A percentile compares a stretch with the other conserved stretches of the same genome.
Conservation (phyloP, 2,329 filamentous ascomycete species). For the Cytospora paraplurivora region DNA sequence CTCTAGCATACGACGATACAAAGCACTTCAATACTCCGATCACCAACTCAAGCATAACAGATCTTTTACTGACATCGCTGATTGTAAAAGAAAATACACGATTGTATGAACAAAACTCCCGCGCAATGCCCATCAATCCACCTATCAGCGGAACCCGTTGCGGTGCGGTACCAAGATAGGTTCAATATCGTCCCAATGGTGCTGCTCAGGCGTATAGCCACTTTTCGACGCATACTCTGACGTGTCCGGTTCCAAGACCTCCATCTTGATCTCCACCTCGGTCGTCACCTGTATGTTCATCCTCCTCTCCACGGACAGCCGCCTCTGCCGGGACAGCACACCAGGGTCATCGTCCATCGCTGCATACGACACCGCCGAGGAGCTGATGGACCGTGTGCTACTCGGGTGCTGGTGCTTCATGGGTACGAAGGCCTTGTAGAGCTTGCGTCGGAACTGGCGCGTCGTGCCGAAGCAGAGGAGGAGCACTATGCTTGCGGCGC, state of each 20-base stretch:
- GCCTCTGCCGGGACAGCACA: slow-evolving; percentile 25
- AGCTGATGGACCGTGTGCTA: slow-evolving; percentile 3
- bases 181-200: slow-evolving; percentile 16
- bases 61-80: too few species aligned
- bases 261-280: slow-evolving; percentile 27
- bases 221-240: neutral
- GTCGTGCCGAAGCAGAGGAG: slow-evolving; percentile 25
- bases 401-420: neutral
- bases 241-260: slow-evolving; percentile 4
- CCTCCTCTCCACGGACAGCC: slow-evolving; percentile 26
- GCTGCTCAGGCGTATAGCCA: neutral
- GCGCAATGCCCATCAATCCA: neutral
- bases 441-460: slow-evolving; percentile 14
- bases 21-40: too few species aligned
- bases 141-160: neutral
- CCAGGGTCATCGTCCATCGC: slow-evolving; percentile 27
- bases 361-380: slow-evolving; percentile 12
- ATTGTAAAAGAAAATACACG: neutral
- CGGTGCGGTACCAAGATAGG: neutral
- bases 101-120: neutral
- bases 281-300: slow-evolving; percentile 27
- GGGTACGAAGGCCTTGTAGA: slow-evolving; percentile 21
- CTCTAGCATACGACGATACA: too few species aligned
- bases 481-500: slow-evolving; percentile 24
- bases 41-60: too few species aligned